Base-by-base conservation (phyloP, 2,329 filamentous ascomycete genomes). In the Penicillium hesseltinei region DNA sequence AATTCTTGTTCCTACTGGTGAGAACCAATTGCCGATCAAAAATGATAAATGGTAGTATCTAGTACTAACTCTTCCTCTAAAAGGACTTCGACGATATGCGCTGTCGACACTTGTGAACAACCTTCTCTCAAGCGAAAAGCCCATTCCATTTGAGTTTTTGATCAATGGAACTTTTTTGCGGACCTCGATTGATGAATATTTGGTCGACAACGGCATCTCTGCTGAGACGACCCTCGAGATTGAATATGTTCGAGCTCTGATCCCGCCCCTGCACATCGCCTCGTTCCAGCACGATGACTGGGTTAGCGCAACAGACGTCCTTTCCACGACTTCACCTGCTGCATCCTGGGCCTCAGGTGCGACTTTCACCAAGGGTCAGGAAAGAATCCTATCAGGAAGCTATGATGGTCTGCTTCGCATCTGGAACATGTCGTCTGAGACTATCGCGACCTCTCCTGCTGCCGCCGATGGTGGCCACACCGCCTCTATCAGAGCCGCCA, bases 211-310 rank as follows among this genome's bases (percentile, higher is more conserved):
- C 69, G 93, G 93, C 49, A 87, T 97, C 60, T 96, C 91, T 21
- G 85, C 91, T 42, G 94, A 99, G 79, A 89, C 88, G 5, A 93
- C 89, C 4, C 79, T 99, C 51, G 89, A 88, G 36, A 83, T 99
- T 56, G 92, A 97, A 79, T 99, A 97, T 76, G 91, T 97, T 36
- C 88, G 92, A 68, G 94, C 92, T 62, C 80, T 97, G 66, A 86
- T 97, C 59, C 94, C 94, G 8, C 94, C 94, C 19, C 82, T 90
- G 36, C 93, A 94, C 73, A 87, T 96, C 66, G 89, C 92, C 13
- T 94, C 90, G 71, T 99, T 96, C 73, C 88, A 97, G 78, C 93
- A 99, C 74, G 92, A 99, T 70, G 94, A 97, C 75, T 99, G 94
- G 94, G 90, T 99, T 48, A 91, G 90, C 72, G 84, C 85, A 27